Base-by-base conservation (phyloP, 202 grass and related monocot genomes). In the Zoysia matrella region DNA sequence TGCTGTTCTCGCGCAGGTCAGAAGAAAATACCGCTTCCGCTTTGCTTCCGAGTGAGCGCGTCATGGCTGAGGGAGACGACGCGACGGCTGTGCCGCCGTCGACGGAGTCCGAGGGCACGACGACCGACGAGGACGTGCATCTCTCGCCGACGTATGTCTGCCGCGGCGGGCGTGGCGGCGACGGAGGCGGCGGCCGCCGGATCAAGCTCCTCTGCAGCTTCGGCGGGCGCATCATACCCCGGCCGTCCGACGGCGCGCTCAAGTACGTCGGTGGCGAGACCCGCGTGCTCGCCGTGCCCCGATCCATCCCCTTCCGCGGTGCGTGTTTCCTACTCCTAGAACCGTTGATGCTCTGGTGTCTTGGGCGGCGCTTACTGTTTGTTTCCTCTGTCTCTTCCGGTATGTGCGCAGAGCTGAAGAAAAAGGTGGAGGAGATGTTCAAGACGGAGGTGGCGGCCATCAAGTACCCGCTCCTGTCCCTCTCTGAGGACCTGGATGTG, bases 201-300 rank as follows among this genome's bases (percentile, higher is more conserved):
- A 75, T 95, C 71, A 99, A 95, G 89, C 70, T 98, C 46, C 91
- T 95, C 47, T 98, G 96, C 89, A 92, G 96, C 76, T 11, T n/a
- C n/a, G n/a, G n/a, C n/a, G n/a, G n/a, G n/a, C n/a, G n/a, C n/a
- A n/a, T n/a, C n/a, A n/a, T n/a, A n/a, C n/a, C n/a, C n/a, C n/a
- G n/a, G n/a, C n/a, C n/a, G n/a, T n/a, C n/a, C n/a, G n/a, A n/a
- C n/a, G n/a, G n/a, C n/a, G n/a, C n/a, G n/a, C n/a, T n/a, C n/a
- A n/a, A n/a, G n/a, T n/a, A n/a, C n/a, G n/a, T n/a, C n/a, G n/a
- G n/a, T n/a, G n/a, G n/a, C n/a, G n/a, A n/a, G n/a, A n/a, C n/a
- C n/a, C n/a, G n/a, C n/a, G n/a, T n/a, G n/a, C n/a, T n/a, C n/a
- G n/a, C n/a, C n/a, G n/a, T n/a, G n/a, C n/a, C n/a, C n/a, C 89